Percentiles rank a stretch among this genome's conserved stretches.
Conservation (phyloP, 129 eudicot genomes). For the Tagetes erecta region DNA sequence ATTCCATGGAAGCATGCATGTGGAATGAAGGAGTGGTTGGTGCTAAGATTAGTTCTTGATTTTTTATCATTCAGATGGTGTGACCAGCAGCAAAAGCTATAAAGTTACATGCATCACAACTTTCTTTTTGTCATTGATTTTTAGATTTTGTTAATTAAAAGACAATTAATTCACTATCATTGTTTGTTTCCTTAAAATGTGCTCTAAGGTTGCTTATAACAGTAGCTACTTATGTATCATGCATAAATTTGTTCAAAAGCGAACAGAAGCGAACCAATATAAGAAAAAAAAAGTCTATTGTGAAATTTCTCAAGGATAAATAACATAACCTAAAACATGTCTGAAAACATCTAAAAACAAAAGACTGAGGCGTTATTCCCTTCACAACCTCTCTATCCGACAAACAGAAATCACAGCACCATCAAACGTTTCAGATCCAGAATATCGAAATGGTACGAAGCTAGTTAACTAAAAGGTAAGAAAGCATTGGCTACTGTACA, state of each 20-base stretch:
- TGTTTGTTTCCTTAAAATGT: not conserved
- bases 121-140: not conserved
- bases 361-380: constrained; percentile 20
- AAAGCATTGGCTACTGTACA: constrained; percentile 31
- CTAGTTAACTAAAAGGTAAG: constrained; percentile 21
- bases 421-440: constrained; percentile 13
- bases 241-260: no score
- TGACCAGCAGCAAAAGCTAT: constrained; percentile 2
- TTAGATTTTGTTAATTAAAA: not conserved
- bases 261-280: no score
- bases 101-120: not conserved
- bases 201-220: not conserved
- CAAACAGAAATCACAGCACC: constrained; percentile 12
- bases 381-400: constrained; percentile 9
- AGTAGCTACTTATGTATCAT: not conserved
- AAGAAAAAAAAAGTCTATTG: not conserved
- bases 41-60: not conserved
- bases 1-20: constrained; percentile 38
- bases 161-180: not conserved
- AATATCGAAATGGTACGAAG: not conserved
- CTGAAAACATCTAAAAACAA: constrained; percentile 14
- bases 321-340: not conserved
- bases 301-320: not conserved
- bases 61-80: constrained; percentile 21
- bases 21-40: constrained; percentile 30